Conservation (phyloP, 495 filamentous ascomycete species). For the Margaritispora aquatica region DNA sequence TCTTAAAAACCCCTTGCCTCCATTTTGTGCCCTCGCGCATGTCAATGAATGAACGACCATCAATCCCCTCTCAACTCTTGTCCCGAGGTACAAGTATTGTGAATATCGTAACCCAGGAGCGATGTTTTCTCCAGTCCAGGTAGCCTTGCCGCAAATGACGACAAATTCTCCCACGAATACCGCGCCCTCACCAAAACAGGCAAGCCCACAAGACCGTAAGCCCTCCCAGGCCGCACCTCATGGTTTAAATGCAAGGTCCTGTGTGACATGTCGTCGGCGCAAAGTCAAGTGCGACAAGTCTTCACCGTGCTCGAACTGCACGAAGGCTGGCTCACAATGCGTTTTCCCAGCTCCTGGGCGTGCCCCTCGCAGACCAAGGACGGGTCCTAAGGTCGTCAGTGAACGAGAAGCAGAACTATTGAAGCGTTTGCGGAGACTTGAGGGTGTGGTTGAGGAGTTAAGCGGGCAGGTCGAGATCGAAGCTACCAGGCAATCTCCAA, state of each 20-base stretch:
- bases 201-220: conserved; percentile 13
- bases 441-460: conserved; percentile 73
- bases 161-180: not conserved
- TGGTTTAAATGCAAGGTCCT: conserved; percentile 61
- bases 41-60: too few relatives aligned
- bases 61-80: not conserved
- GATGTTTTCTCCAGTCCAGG: not conserved
- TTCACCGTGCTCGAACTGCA: conserved; percentile 78
- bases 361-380: conserved; percentile 64
- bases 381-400: conserved; percentile 37
- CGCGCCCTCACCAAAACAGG: not conserved
- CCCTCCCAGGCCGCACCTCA: conserved; percentile 10
- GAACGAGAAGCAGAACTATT: conserved; percentile 70
- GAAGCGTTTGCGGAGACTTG: conserved; percentile 68
- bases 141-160: not conserved
- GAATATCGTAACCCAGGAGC: not conserved
- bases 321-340: conserved; percentile 70
- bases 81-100: not conserved
- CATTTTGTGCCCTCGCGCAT: too few relatives aligned
- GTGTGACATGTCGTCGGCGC: conserved; percentile 74
- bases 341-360: conserved; percentile 78
- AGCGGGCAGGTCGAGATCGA: conserved; percentile 46
- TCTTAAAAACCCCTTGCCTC: too few relatives aligned
- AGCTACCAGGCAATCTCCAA: conserved; percentile 20
- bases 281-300: conserved; percentile 89